These are phyloP conservation scores for Aspergillus brunneoviolaceus DNA, from an alignment of 2,329 filamentous ascomycete genomes.

Conservation along the genomic window DNA sequence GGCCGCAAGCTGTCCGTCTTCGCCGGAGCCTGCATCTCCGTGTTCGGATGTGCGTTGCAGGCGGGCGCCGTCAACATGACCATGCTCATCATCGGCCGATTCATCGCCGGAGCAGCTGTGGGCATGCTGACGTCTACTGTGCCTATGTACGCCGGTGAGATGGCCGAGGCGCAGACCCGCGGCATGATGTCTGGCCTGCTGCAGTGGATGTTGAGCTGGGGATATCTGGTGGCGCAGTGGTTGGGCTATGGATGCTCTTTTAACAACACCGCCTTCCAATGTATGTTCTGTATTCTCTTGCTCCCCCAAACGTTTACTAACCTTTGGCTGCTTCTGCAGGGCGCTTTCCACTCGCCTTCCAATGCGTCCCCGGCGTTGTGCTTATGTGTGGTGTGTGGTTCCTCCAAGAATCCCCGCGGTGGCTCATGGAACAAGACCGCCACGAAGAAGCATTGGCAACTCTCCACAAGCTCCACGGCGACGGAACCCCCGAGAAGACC, in stretches of 20 bases:
- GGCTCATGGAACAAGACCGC: constrained; percentile 27
- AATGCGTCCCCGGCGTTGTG: constrained; percentile 39
- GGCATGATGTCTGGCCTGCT: constrained; percentile 31
- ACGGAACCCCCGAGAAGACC: constrained; percentile 18
- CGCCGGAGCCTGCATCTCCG: constrained; percentile 7
- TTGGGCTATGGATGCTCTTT: constrained; percentile 38
- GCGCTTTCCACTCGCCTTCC: constrained; percentile 45
- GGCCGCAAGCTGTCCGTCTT: constrained; percentile 8
- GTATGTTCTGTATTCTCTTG: not conserved
- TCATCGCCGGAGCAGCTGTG: constrained; percentile 9
- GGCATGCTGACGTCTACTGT: constrained; percentile 13
- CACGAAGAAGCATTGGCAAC: constrained; percentile 22
- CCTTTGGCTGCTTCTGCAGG: constrained; percentile 8
- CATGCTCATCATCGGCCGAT: constrained; percentile 11
- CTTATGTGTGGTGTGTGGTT: constrained; percentile 32
- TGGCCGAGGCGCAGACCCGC: constrained; percentile 33
- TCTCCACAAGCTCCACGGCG: constrained; percentile 19
- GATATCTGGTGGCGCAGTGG: constrained; percentile 41
- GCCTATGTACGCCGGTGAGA: constrained; percentile 35
- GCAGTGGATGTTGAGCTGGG: constrained; percentile 40
- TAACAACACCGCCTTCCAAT: constrained; percentile 11
- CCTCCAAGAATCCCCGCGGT: constrained; percentile 31
- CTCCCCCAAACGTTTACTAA: not conserved
- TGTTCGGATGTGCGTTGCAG: constrained; percentile 8
- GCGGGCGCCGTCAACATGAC: constrained; percentile 8